Evolutionary conservation across 2,329 filamentous ascomycete species (phyloP).

Genomic region (Rhynchosporium agropyri): DNA sequence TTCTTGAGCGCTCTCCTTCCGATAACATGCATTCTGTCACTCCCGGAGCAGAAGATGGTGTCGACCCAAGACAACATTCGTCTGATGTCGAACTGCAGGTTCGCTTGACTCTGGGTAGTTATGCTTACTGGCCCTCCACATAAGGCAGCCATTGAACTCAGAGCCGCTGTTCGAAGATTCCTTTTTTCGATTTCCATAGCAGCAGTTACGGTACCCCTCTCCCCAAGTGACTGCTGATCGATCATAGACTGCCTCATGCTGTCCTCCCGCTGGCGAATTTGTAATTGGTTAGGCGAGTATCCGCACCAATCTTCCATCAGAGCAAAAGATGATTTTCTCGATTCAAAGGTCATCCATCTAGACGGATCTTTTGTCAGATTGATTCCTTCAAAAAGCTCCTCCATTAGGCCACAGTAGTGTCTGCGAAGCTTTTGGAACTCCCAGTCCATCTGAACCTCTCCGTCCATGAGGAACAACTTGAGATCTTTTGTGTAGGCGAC

Average conservation of each 20-base stretch:
- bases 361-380: constrained; percentile 82
- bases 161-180: constrained; percentile 83
- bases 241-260: constrained; percentile 84
- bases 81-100: constrained; percentile 87
- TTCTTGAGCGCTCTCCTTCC: constrained; percentile 88
- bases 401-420: constrained; percentile 92
- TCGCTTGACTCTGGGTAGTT: constrained; percentile 83
- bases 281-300: constrained; percentile 86
- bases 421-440: constrained; percentile 89
- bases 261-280: constrained; percentile 81
- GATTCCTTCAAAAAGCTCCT: constrained; percentile 90
- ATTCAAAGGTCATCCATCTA: constrained; percentile 97
- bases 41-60: constrained; percentile 88
- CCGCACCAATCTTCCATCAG: constrained; percentile 99
- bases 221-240: constrained; percentile 72
- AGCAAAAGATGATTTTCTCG: constrained; percentile 90
- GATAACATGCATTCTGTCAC: constrained; percentile 88
- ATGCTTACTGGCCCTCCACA: constrained; percentile 86
- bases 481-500: constrained; percentile 89
- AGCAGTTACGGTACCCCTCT: constrained; percentile 77
- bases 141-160: constrained; percentile 93
- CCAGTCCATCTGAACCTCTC: constrained; percentile 92
- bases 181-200: constrained; percentile 97
- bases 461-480: constrained; percentile 91
- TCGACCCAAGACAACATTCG: constrained; percentile 96